These are phyloP conservation scores for Aspergillus versicolor DNA, from an alignment of 2,329 filamentous ascomycete genomes.

Conservation along the genomic window DNA sequence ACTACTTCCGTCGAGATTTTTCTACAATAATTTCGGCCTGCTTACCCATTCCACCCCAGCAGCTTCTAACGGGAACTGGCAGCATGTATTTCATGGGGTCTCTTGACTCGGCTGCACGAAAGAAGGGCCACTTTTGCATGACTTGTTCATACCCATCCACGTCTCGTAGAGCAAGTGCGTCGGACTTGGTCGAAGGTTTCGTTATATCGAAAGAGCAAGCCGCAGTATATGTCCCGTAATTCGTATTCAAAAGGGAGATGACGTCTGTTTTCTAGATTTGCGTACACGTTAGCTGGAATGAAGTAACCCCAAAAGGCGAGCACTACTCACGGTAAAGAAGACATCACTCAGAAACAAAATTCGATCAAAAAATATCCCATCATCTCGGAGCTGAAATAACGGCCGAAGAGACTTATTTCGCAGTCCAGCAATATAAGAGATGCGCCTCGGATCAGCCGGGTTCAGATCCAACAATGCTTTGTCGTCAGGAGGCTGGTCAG, in stretches of 20 bases:
- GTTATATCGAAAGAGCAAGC: slow-evolving; percentile 72
- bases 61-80: slow-evolving; percentile 62
- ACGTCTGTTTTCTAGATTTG: slow-evolving; percentile 49
- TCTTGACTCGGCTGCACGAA: slow-evolving; percentile 44
- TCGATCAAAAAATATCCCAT: slow-evolving; percentile 57
- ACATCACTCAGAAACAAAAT: slow-evolving; percentile 58
- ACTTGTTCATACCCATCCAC: slow-evolving; percentile 62
- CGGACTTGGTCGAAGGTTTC: slow-evolving; percentile 67
- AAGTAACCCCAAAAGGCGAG: neutral
- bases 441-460: slow-evolving; percentile 57
- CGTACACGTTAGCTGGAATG: slow-evolving; percentile 12
- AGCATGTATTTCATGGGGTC: slow-evolving; percentile 53
- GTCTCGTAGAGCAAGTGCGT: slow-evolving; percentile 71
- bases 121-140: slow-evolving; percentile 66
- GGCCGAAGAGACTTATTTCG: slow-evolving; percentile 65
- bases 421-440: slow-evolving; percentile 65
- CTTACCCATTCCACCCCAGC: slow-evolving; percentile 65
- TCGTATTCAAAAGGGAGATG: slow-evolving; percentile 58
- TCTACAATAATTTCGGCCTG: neutral
- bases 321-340: slow-evolving; percentile 39
- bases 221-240: slow-evolving; percentile 60
- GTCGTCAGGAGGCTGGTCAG: slow-evolving; percentile 59
- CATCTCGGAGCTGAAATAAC: slow-evolving; percentile 50
- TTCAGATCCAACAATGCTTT: slow-evolving; percentile 48
- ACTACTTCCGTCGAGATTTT: neutral